A percentile compares a stretch with the other conserved stretches of the same genome.
phyloP scores from a whole-genome alignment of 805 yeast genomes.

The Ogataea degrootiae region DNA sequence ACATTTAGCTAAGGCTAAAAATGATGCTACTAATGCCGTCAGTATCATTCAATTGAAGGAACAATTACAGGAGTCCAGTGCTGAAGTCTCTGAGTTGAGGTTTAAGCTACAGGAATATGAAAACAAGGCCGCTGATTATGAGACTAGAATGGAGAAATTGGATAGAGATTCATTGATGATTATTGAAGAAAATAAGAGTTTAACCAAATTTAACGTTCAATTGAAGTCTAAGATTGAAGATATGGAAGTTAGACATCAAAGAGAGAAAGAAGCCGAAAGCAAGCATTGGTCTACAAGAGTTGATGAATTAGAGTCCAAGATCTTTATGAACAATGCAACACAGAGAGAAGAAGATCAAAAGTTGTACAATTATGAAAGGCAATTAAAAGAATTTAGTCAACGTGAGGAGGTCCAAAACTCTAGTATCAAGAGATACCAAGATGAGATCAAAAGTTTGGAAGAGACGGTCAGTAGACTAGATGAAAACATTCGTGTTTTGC shows the following conservation, averaged over 20 bases:
- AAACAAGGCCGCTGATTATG: conserved; percentile 20
- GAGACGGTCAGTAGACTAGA: conserved; percentile 43
- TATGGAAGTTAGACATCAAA: conserved; percentile 44
- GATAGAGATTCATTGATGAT: conserved; percentile 53
- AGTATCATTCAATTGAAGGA: conserved; percentile 27
- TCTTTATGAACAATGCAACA: conserved; percentile 42
- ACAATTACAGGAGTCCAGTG: conserved; percentile 32
- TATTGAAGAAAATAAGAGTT: conserved; percentile 62
- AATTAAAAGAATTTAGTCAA: conserved; percentile 48
- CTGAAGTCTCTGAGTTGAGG: conserved; percentile 28
- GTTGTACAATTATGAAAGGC: conserved; percentile 45
- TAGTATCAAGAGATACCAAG: conserved; percentile 48
- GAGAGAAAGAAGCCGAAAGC: conserved; percentile 46
- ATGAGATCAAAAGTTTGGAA: conserved; percentile 54
- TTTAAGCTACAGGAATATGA: conserved; percentile 23
- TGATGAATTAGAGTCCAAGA: conserved; percentile 44
- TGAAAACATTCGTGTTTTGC: conserved; percentile 38
- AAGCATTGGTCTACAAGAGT: conserved; percentile 58
- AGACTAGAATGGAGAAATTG: conserved; percentile 29
- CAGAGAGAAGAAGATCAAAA: conserved; percentile 51
- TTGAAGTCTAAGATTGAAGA: conserved; percentile 41
- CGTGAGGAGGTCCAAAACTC: conserved; percentile 47
- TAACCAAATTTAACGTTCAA: conserved; percentile 51
- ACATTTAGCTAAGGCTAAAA: conserved; percentile 28
- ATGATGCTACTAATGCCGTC: conserved; percentile 28